These are phyloP conservation scores for Vitis hybrid DNA, from an alignment of 177 flowering plant species.

Conservation along the genomic window DNA sequence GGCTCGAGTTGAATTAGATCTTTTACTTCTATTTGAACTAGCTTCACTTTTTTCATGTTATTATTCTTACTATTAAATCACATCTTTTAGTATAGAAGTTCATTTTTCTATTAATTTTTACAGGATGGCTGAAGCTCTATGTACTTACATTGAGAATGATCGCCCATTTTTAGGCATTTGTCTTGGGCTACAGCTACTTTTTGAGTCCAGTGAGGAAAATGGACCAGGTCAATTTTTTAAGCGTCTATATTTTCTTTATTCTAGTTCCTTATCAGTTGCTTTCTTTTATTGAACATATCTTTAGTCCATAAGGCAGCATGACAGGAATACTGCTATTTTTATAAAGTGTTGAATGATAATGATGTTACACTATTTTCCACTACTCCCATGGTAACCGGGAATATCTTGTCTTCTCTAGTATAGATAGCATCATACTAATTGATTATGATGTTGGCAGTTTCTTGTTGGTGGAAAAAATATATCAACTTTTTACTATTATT, in stretches of 20 bases:
- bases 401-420: too few relatives aligned
- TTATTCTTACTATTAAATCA: background rate
- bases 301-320: background rate
- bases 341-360: too few relatives aligned
- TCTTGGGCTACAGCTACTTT: constrained; percentile 93
- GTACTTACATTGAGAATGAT: constrained; percentile 73
- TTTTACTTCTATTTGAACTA: background rate
- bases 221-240: constrained; percentile 60
- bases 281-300: background rate
- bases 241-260: background rate
- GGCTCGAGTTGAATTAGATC: too few relatives aligned
- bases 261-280: background rate
- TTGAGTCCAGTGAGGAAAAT: constrained; percentile 95
- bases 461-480: too few relatives aligned
- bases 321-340: too few relatives aligned
- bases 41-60: background rate
- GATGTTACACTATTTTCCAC: too few relatives aligned
- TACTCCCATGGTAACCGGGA: too few relatives aligned
- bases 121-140: constrained; percentile 92
- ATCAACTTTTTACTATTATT: too few relatives aligned
- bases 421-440: too few relatives aligned
- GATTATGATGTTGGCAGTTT: too few relatives aligned
- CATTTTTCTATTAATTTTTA: constrained; percentile 14
- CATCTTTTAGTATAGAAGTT: background rate
- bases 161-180: constrained; percentile 97